A percentile compares a stretch with the other conserved stretches of the same genome.
phyloP scores from a whole-genome alignment of 1,139 yeast species.

The Candida sanyaensis region DNA sequence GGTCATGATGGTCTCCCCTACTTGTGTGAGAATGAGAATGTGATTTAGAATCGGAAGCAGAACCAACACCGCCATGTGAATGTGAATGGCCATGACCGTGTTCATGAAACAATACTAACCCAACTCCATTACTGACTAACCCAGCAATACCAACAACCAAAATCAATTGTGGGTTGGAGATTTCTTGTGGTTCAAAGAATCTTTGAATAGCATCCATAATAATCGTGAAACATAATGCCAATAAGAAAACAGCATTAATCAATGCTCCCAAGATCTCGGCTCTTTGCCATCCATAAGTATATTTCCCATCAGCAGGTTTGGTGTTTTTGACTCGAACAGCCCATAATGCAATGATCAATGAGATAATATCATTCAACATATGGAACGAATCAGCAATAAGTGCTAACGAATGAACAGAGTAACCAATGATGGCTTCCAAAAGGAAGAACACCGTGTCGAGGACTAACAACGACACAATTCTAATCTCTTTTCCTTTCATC shows the following conservation, averaged over 20 bases:
- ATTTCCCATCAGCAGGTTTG: constrained; percentile 80
- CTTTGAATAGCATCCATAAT: constrained; percentile 92
- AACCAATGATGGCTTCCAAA: constrained; percentile 81
- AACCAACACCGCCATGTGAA: constrained; percentile 27
- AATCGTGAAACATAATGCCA: constrained; percentile 91
- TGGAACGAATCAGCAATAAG: constrained; percentile 95
- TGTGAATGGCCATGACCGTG: constrained; percentile 74
- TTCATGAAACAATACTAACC: constrained; percentile 86
- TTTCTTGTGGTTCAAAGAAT: constrained; percentile 75
- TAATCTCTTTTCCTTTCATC: constrained; percentile 61
- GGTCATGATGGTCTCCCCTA: background rate
- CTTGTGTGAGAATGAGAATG: constrained; percentile 25
- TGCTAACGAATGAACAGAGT: constrained; percentile 89
- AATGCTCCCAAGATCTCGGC: constrained; percentile 95
- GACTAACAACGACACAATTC: constrained; percentile 70
- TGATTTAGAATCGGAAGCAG: constrained; percentile 9
- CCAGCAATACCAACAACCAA: constrained; percentile 84
- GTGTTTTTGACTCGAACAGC: constrained; percentile 89
- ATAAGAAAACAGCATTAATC: constrained; percentile 86
- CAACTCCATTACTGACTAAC: constrained; percentile 76
- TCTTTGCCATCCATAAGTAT: constrained; percentile 95
- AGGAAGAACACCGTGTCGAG: constrained; percentile 85
- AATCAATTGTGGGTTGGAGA: constrained; percentile 78
- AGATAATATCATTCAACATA: constrained; percentile 93
- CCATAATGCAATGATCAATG: constrained; percentile 91